Evolutionary conservation across 805 yeast genomes (phyloP), one percentile per base, ranked within the genome.

Genomic region (Saccharomycopsis selenospora): DNA sequence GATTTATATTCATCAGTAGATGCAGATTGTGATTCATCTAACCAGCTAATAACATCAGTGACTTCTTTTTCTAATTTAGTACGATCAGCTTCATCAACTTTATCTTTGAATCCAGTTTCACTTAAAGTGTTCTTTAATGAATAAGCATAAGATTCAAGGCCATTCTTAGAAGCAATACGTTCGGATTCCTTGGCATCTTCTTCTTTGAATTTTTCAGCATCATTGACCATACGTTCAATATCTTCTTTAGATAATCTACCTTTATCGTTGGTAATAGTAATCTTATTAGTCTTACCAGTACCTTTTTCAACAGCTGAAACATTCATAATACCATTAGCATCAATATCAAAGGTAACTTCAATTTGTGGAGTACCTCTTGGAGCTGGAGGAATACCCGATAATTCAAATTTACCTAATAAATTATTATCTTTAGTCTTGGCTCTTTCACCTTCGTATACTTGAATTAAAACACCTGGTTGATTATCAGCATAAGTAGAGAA

Each of bases 381-480:
- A 48, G 96, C 96, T 61, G 97, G 96, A 66, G 97, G 97, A 58
- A 90, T 90, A 69, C 96, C 96, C 59, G 93, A 73, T 64, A 90
- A 80, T 74, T 90, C 97, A 76, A 90, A 90, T 76, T 90, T 90
- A 79, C 97, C 97, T 66, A 90, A 83, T 69, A 88, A 72, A 83
- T 89, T 90, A 85, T 90, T 90, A 73, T 91, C 98, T 78, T 83
- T 85, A 48, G 96, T 89, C 76, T 82, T 82, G 57, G 95, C 85
- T 78, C 97, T 87, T 79, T 90, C 98, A 84, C 98, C 98, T 79
- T 90, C 96, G 65, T 75, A 90, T 61, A 90, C 98, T 79, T 90
- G 98, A 72, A 91, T 91, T 75, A 90, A 79, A 61, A 91, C 98
- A 85, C 97, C 96, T 65, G 98, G 97, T 77, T 91, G 99, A 85